phyloP scores from a whole-genome alignment of 208 protist species.

The Trypanosoma lewisi region DNA sequence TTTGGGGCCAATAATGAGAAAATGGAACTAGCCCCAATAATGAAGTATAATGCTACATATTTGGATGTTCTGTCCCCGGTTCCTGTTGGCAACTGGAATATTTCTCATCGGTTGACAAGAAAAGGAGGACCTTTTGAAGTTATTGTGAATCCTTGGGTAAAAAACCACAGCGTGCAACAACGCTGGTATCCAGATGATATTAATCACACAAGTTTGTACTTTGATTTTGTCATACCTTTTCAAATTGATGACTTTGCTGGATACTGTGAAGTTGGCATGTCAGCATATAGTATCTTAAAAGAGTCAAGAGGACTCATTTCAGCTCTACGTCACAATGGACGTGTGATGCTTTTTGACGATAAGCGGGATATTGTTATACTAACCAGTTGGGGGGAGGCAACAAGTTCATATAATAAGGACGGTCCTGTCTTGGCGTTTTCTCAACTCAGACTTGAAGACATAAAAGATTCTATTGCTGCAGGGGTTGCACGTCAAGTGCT shows the following conservation, averaged over 20 bases:
- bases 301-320: too few species aligned
- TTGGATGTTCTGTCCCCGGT: background rate
- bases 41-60: constrained; percentile 6
- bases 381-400: too few species aligned
- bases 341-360: too few species aligned
- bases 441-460: constrained; percentile 30
- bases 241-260: constrained; percentile 38
- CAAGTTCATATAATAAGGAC: too few species aligned
- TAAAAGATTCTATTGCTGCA: too few species aligned
- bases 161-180: constrained; percentile 12
- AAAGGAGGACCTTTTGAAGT: constrained; percentile 31
- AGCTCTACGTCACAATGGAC: too few species aligned
- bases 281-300: constrained; percentile 34
- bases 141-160: constrained; percentile 41
- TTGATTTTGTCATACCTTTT: constrained; percentile 76
- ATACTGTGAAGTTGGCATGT: constrained; percentile 47
- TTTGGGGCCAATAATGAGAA: constrained; percentile 6
- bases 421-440: constrained; percentile 1
- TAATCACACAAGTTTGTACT: constrained; percentile 32
- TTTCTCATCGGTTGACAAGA: constrained; percentile 10
- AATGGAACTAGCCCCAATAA: background rate
- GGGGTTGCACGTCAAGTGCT: constrained; percentile 32
- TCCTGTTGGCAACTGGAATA: constrained; percentile 9
- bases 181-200: constrained; percentile 19
- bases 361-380: too few species aligned